These are phyloP conservation scores for Steccherinum ochraceum DNA, from an alignment of 768 basidiomycete genomes.

Conservation along the genomic window DNA sequence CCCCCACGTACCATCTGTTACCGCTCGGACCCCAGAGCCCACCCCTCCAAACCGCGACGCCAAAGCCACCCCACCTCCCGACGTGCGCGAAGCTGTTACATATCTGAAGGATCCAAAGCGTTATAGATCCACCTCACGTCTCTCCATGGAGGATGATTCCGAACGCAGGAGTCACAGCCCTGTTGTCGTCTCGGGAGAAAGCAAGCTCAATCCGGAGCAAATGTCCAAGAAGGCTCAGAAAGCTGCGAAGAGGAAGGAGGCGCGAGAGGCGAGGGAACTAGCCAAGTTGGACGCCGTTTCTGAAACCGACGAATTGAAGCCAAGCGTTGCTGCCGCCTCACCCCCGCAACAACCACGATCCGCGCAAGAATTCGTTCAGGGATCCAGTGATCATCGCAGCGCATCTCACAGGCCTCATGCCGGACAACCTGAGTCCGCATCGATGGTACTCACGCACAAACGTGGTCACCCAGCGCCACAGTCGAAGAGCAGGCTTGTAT, in stretches of 20 bases:
- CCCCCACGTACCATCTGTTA: neutral
- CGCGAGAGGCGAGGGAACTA: neutral
- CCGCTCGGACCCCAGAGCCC: neutral
- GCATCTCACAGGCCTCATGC: no score
- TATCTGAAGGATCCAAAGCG: neutral
- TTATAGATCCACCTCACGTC: no score
- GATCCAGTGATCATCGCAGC: no score
- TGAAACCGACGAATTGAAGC: no score
- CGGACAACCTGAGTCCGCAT: no score
- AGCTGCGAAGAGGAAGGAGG: slow-evolving; percentile 1
- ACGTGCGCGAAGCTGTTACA: neutral
- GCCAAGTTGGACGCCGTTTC: neutral
- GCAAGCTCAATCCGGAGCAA: neutral
- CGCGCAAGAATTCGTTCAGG: no score
- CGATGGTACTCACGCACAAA: no score
- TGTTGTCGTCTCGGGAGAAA: neutral
- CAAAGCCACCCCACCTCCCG: neutral
- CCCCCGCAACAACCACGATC: no score
- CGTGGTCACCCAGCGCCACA: no score
- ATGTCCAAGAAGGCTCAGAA: neutral
- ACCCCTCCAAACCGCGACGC: no score
- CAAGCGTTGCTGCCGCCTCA: no score
- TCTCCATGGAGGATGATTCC: neutral
- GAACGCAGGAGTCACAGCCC: neutral
- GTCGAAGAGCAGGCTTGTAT: no score